Conservation (phyloP, 2,329 filamentous ascomycete genomes). For the Metarhizium brunneum region DNA sequence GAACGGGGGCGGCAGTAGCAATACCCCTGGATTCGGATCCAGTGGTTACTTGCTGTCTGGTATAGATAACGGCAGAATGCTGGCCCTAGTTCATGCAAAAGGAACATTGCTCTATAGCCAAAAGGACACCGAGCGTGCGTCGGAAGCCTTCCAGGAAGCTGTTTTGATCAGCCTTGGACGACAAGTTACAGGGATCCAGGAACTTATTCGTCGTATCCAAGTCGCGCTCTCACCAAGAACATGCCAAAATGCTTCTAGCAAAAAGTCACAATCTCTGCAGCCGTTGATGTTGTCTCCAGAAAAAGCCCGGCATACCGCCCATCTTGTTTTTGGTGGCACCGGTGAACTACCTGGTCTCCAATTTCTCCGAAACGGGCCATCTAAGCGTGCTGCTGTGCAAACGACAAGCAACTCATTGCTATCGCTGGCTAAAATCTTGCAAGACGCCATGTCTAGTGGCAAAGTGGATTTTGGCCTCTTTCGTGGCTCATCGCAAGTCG, state of each 20-base stretch:
- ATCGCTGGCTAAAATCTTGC: constrained; percentile 94
- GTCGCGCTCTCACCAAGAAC: constrained; percentile 46
- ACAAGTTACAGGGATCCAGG: constrained; percentile 59
- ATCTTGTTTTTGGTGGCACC: constrained; percentile 66
- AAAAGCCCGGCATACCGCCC: constrained; percentile 72
- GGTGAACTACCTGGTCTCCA: constrained; percentile 74
- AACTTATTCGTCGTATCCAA: constrained; percentile 72
- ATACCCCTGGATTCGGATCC: constrained; percentile 20
- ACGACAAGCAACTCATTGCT: constrained; percentile 94
- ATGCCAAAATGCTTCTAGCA: constrained; percentile 6
- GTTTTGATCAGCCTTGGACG: constrained; percentile 79
- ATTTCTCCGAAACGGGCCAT: constrained; percentile 59
- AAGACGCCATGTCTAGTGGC: constrained; percentile 83
- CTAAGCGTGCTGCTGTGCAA: constrained; percentile 72
- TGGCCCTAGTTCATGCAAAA: constrained; percentile 92
- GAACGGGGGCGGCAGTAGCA: not conserved
- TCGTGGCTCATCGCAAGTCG: constrained; percentile 64
- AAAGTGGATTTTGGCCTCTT: constrained; percentile 43
- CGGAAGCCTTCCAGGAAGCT: constrained; percentile 87
- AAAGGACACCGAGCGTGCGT: constrained; percentile 72
- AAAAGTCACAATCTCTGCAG: constrained; percentile 8
- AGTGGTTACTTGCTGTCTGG: constrained; percentile 73
- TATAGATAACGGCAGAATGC: constrained; percentile 81
- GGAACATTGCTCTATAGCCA: constrained; percentile 96
- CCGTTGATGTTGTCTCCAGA: constrained; percentile 78